Evolutionary conservation across 2,329 filamentous ascomycete genomes (phyloP).

Genomic region (Ceratocystis papillata): DNA sequence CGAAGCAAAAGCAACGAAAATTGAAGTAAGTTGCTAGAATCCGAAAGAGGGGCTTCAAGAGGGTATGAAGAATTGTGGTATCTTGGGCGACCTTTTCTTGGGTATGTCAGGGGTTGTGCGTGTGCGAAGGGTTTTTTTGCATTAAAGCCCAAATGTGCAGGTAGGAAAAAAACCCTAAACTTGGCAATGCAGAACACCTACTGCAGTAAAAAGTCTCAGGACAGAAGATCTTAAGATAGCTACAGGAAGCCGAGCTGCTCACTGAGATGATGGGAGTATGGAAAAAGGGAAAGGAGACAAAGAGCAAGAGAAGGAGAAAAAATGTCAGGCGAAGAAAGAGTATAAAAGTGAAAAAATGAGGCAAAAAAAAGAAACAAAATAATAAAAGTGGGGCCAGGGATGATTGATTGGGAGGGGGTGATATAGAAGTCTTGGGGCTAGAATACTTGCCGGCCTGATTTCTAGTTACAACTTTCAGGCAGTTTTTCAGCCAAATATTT

Average conservation of each 20-base stretch:
- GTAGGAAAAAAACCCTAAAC: not conserved
- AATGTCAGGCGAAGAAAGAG: not conserved
- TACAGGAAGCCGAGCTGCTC: not conserved
- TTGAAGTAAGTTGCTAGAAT: not conserved
- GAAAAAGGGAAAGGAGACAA: constrained; percentile 8
- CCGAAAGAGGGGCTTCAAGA: not conserved
- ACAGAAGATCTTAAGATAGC: not conserved
- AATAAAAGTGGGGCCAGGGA: not conserved
- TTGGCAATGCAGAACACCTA: too few species aligned
- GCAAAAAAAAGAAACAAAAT: not conserved
- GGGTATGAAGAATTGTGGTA: not conserved
- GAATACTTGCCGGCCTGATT: too few species aligned
- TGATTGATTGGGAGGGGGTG: too few species aligned
- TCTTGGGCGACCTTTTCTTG: not conserved
- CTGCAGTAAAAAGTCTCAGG: too few species aligned
- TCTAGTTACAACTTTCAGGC: too few species aligned
- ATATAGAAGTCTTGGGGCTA: too few species aligned
- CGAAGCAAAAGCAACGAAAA: not conserved
- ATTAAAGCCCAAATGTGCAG: not conserved
- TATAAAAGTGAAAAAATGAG: not conserved
- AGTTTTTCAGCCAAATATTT: too few species aligned
- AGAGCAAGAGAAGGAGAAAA: not conserved
- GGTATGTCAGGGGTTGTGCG: not conserved
- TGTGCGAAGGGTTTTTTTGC: too few species aligned
- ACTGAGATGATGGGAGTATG: not conserved